Evolutionary conservation across 805 yeast genomes (phyloP).

Genomic region (Lipomyces kockii): DNA sequence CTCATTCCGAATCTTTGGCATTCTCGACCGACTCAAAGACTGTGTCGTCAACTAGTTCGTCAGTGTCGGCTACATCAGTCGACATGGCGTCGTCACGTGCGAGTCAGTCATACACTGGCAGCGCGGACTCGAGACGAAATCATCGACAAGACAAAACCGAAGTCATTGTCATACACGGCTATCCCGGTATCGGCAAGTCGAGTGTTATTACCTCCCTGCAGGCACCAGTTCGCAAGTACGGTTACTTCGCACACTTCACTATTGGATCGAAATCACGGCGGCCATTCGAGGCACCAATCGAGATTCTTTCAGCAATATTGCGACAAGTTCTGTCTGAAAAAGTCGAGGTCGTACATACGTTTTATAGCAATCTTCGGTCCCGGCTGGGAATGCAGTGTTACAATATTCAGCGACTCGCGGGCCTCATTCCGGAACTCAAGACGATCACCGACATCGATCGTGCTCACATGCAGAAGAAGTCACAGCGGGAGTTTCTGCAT

Average conservation of each 20-base stretch:
- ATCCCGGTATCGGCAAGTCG: conserved; percentile 35
- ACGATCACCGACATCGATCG: conserved; percentile 19
- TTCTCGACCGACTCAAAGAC: neutral
- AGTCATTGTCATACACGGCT: conserved; percentile 28
- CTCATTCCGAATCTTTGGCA: neutral
- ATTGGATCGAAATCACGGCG: neutral
- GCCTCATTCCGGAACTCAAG: conserved; percentile 25
- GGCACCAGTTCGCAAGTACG: conserved; percentile 25
- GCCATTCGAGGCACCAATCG: conserved; percentile 25
- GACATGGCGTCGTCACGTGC: neutral
- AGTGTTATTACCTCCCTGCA: conserved; percentile 23
- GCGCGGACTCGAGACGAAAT: neutral
- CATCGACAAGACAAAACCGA: conserved; percentile 17
- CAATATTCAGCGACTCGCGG: conserved; percentile 14
- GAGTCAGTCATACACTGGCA: neutral
- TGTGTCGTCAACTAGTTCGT: neutral
- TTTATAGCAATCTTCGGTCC: conserved; percentile 10
- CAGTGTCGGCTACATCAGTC: neutral
- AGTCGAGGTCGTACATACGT: conserved; percentile 12
- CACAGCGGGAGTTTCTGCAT: conserved; percentile 8
- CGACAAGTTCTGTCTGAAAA: conserved; percentile 34
- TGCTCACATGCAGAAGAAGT: neutral
- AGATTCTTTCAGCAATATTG: conserved; percentile 18
- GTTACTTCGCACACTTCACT: conserved; percentile 13
- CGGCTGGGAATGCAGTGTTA: conserved; percentile 29